Conservation (phyloP, 148 eudicot species). For the Vaccinium myrtillus region DNA sequence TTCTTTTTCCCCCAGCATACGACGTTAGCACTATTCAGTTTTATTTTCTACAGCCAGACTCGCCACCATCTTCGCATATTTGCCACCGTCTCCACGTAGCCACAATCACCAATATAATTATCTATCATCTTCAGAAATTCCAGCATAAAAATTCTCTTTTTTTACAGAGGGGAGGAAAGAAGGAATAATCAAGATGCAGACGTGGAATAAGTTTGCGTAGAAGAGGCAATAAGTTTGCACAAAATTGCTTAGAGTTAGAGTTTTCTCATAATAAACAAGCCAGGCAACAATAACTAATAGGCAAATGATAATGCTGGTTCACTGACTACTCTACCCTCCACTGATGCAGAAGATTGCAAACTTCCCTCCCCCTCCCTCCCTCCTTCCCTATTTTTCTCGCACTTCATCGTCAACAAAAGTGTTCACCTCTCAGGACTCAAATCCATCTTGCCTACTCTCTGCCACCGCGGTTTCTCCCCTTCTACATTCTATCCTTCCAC, state of each 20-base stretch:
- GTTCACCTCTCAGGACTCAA: too few species aligned
- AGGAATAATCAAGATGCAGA: neutral
- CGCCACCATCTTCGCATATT: neutral
- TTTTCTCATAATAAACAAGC: neutral
- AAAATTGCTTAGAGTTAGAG: neutral
- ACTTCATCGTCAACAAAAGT: too few species aligned
- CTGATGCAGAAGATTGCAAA: too few species aligned
- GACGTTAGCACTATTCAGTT: neutral
- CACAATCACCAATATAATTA: neutral
- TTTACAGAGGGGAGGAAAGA: neutral
- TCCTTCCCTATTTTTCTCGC: too few species aligned
- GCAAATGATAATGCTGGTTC: too few species aligned
- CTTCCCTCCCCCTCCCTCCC: too few species aligned
- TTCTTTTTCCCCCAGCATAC: neutral
- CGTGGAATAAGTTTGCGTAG: neutral
- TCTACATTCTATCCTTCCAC: too few species aligned
- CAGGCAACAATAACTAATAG: neutral
- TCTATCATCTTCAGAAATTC: neutral
- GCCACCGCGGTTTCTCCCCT: too few species aligned
- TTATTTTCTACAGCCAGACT: too few species aligned
- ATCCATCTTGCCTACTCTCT: too few species aligned
- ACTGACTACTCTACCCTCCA: too few species aligned
- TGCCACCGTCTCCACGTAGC: neutral
- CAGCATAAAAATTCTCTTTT: neutral
- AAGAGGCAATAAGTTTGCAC: neutral